These are phyloP conservation scores for Fusarium pseudograminearum DNA, from an alignment of 2,329 filamentous ascomycete species.

Conservation along the genomic window DNA sequence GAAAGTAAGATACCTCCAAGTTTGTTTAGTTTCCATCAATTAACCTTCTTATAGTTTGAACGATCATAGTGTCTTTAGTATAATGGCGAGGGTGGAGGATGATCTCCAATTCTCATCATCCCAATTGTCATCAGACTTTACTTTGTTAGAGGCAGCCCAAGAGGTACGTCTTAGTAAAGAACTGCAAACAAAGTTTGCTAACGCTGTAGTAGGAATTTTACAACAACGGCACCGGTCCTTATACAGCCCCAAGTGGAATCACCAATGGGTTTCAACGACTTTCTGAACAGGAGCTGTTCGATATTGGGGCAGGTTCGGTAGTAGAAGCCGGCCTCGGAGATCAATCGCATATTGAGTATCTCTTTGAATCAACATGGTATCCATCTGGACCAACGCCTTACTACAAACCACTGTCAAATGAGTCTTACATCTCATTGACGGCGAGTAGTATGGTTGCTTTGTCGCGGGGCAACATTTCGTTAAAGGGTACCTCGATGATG, in stretches of 20 bases:
- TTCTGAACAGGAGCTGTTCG: not conserved
- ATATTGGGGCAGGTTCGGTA: constrained; percentile 10
- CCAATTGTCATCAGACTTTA: not conserved
- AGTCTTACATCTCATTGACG: constrained; percentile 16
- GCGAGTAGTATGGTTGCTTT: constrained; percentile 22
- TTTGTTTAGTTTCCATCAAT: accelerated
- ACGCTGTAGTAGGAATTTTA: not conserved
- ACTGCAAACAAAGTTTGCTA: accelerated
- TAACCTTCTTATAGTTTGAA: not conserved
- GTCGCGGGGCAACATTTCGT: constrained; percentile 2
- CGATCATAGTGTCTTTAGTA: constrained; percentile 14
- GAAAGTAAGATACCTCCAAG: not conserved
- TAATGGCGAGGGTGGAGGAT: constrained; percentile 9
- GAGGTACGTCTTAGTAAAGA: not conserved
- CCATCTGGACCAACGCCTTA: constrained; percentile 10
- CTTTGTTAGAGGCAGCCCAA: constrained; percentile 4
- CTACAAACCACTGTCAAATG: not conserved
- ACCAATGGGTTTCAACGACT: constrained; percentile 19
- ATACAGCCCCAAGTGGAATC: constrained; percentile 3
- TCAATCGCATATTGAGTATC: constrained; percentile 18
- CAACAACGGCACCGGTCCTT: constrained; percentile 3
- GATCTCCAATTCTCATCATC: constrained; percentile 6
- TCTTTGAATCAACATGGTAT: constrained; percentile 28
- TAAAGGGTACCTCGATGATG: constrained; percentile 12
- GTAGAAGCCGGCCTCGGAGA: constrained; percentile 14